A percentile compares a stretch with the other conserved stretches of the same genome.
Conservation (phyloP, 2,329 filamentous ascomycete genomes). For the Aspergillus ustus region DNA sequence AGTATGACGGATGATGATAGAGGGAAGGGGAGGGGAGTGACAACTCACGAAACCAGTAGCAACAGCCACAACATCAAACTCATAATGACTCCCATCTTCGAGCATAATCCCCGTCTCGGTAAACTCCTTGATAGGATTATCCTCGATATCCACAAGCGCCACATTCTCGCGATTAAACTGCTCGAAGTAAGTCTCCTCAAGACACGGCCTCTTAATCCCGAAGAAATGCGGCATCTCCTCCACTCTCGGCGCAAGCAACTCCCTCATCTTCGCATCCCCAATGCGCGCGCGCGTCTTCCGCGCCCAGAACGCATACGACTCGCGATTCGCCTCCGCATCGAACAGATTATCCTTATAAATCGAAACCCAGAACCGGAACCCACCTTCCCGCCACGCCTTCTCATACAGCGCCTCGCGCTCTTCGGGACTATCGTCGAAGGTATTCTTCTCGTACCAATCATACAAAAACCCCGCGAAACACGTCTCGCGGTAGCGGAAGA, state of each 20-base stretch:
- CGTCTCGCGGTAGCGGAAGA: constrained; percentile 21
- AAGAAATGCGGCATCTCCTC: constrained; percentile 58
- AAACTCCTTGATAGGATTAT: constrained; percentile 17
- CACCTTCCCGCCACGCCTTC: constrained; percentile 21
- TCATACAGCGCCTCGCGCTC: constrained; percentile 25
- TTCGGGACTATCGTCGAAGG: constrained; percentile 13
- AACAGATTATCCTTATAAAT: constrained; percentile 59
- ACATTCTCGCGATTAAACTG: constrained; percentile 54
- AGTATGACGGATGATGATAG: too few species aligned
- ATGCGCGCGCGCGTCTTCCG: constrained; percentile 58
- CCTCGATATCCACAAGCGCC: constrained; percentile 24
- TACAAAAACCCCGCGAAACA: constrained; percentile 23
- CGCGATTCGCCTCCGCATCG: constrained; percentile 53
- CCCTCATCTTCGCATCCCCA: constrained; percentile 53
- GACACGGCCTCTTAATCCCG: constrained; percentile 56
- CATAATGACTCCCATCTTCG: constrained; percentile 41
- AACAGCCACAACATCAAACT: constrained; percentile 50
- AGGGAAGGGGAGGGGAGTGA: too few species aligned
- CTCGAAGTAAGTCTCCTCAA: constrained; percentile 59
- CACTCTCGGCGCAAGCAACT: constrained; percentile 57
- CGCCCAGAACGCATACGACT: constrained; percentile 59
- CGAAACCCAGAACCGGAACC: constrained; percentile 26
- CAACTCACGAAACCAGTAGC: constrained; percentile 50
- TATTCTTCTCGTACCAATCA: constrained; percentile 6
- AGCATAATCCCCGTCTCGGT: constrained; percentile 43